Base-by-base conservation (phyloP, 73 alveolate species). In the Paramecium biaurelia region DNA sequence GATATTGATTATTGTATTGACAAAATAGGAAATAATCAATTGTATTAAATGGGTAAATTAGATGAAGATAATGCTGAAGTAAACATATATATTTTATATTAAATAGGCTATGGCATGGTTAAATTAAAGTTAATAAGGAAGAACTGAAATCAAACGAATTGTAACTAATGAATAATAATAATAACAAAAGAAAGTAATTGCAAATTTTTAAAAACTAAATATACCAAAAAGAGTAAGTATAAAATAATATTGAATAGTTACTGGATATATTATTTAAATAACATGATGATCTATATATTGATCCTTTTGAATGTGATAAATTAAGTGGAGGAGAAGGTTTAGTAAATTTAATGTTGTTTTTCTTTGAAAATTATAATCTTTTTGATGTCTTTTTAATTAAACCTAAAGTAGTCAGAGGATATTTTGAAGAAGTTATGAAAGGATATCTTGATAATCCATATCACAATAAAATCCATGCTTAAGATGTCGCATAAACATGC, bases 391-490 rank as follows among this genome's bases (percentile, higher is more conserved):
- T 76, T 30, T 30, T 57, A 15, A 92, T 93, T 14, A 92, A 86
- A 41, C 92, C 93, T 5, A 47, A 76, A 37, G 88, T 74, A 30
- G 63, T 92, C 0, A 37, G 45, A 20, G 68, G 42, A 7, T 89
- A 70, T 24, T 90, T 93, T 34, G 58, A 49, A 38, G 32, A 70
- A 26, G 49, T 93, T 3, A 94, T 87, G 90, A 42, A 68, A 35
- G 93, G 92, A 34, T 93, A 93, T 41, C 67, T 12, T 2, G 93
- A 92, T 42, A 89, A 93, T 92, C 92, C 93, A 34, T 96, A 96
- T 94, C 99, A 96, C 67, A 96, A 95, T 70, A 72, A 96, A 34
- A 70, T 93, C 28, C 99, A 96, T 92, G 99, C 98, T 1, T 86
- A 95, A 11, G 99, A 96, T 96, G 98, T 96, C 7, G 87, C 95